Percentiles rank a stretch among this genome's conserved stretches.
phyloP scores from a whole-genome alignment of 257 asterid species.

The Salvia splendens region DNA sequence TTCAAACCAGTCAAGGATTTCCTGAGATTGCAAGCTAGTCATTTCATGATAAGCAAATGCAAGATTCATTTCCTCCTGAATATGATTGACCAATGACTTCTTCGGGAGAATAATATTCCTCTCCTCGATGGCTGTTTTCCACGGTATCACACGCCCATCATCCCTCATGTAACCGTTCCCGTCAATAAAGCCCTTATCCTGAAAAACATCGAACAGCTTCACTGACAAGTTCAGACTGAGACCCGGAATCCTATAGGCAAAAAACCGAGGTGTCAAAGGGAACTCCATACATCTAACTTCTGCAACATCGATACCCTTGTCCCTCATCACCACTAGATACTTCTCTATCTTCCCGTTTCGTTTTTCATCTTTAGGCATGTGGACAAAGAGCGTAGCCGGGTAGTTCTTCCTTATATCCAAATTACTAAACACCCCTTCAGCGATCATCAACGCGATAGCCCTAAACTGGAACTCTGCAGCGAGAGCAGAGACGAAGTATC shows the following conservation, averaged over 20 bases:
- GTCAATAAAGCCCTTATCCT: constrained; percentile 67
- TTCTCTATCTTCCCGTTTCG: constrained; percentile 60
- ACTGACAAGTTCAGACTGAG: constrained; percentile 50
- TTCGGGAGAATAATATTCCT: constrained; percentile 54
- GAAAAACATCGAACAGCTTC: constrained; percentile 51
- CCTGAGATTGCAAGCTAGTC: constrained; percentile 79
- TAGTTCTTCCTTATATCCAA: constrained; percentile 52
- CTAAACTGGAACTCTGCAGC: constrained; percentile 59
- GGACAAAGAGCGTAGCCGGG: constrained; percentile 87
- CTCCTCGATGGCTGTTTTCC: constrained; percentile 70
- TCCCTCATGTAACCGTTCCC: constrained; percentile 77
- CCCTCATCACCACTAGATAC: constrained; percentile 54
- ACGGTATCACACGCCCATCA: constrained; percentile 78
- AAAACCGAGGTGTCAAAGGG: constrained; percentile 62
- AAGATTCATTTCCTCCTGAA: constrained; percentile 97
- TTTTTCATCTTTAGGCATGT: constrained; percentile 92
- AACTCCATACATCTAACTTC: constrained; percentile 77
- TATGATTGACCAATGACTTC: constrained; percentile 59
- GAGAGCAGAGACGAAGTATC: constrained; percentile 81
- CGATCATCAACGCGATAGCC: constrained; percentile 70
- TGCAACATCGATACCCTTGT: constrained; percentile 63
- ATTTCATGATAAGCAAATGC: constrained; percentile 96
- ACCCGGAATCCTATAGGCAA: constrained; percentile 69
- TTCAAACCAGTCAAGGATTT: constrained; percentile 82
- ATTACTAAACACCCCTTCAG: constrained; percentile 77